Conservation (phyloP, 306 rosid species). For the Dryas octopetala region DNA sequence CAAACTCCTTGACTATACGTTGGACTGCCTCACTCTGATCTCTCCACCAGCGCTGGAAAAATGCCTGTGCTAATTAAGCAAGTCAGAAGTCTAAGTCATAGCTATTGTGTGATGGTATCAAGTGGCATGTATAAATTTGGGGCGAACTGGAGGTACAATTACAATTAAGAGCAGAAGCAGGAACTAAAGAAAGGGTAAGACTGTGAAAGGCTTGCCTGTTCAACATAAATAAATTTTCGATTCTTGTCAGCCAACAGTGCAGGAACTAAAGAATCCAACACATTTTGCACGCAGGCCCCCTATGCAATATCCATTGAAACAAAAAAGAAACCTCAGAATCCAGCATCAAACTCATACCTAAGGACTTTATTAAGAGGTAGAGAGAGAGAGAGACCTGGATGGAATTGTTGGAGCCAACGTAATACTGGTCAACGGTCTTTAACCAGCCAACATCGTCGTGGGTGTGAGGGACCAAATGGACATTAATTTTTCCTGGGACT, state of each 20-base stretch:
- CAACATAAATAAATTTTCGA: slow-evolving; percentile 87
- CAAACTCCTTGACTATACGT: slow-evolving; percentile 57
- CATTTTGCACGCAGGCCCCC: slow-evolving; percentile 56
- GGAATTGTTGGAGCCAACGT: slow-evolving; percentile 60
- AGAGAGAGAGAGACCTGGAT: slow-evolving; percentile 35
- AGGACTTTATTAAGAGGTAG: background rate
- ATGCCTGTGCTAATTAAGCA: slow-evolving; percentile 54
- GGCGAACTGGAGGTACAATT: background rate
- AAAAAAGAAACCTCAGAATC: background rate
- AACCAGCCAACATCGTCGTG: slow-evolving; percentile 68
- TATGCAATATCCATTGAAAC: background rate
- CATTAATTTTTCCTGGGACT: slow-evolving; percentile 47
- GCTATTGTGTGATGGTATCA: background rate
- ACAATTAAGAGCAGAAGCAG: background rate
- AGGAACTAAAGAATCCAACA: slow-evolving; percentile 50
- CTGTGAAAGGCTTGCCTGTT: slow-evolving; percentile 44
- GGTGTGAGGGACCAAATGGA: slow-evolving; percentile 57
- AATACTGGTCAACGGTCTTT: slow-evolving; percentile 62
- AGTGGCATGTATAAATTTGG: background rate
- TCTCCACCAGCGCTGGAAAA: slow-evolving; percentile 96
- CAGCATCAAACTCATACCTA: background rate
- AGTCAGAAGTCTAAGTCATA: background rate
- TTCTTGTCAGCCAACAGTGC: slow-evolving; percentile 70
- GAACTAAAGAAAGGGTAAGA: slow-evolving; percentile 8
- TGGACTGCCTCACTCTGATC: slow-evolving; percentile 62